Evolutionary conservation across 2,329 filamentous ascomycete species (phyloP).

Genomic region (Epichloe gansuensis): DNA sequence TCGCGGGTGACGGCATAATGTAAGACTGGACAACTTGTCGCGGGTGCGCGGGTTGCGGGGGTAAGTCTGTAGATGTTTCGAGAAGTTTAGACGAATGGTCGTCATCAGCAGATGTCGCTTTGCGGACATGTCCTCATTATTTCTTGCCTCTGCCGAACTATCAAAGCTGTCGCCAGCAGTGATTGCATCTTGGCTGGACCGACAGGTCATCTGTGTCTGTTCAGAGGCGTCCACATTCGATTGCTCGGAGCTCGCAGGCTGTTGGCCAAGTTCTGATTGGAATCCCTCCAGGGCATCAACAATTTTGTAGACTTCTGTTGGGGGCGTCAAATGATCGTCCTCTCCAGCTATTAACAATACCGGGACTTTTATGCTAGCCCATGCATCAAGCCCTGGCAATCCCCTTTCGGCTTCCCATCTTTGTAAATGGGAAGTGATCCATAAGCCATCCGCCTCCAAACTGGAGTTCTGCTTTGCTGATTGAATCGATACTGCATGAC

Average conservation of each 20-base stretch:
- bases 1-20: slow-evolving; percentile 64
- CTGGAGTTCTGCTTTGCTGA: slow-evolving; percentile 66
- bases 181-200: not conserved
- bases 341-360: slow-evolving; percentile 70
- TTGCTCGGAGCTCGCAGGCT: not conserved
- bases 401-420: slow-evolving; percentile 45
- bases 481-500: slow-evolving; percentile 65
- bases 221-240: not conserved
- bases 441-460: slow-evolving; percentile 71
- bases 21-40: slow-evolving; percentile 50
- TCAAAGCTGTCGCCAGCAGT: not conserved
- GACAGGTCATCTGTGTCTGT: not conserved
- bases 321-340: slow-evolving; percentile 63
- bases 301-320: slow-evolving; percentile 59
- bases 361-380: slow-evolving; percentile 61
- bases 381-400: slow-evolving; percentile 56
- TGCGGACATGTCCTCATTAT: not conserved
- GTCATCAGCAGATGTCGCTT: slow-evolving; percentile 23
- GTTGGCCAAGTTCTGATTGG: slow-evolving; percentile 17
- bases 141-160: not conserved
- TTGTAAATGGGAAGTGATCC: slow-evolving; percentile 54
- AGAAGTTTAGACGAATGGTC: slow-evolving; percentile 35
- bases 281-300: slow-evolving; percentile 24
- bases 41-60: slow-evolving; percentile 36
- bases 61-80: slow-evolving; percentile 24